Base-by-base conservation (phyloP, 1,284 basidiomycete species). In the Malassezia restricta region DNA sequence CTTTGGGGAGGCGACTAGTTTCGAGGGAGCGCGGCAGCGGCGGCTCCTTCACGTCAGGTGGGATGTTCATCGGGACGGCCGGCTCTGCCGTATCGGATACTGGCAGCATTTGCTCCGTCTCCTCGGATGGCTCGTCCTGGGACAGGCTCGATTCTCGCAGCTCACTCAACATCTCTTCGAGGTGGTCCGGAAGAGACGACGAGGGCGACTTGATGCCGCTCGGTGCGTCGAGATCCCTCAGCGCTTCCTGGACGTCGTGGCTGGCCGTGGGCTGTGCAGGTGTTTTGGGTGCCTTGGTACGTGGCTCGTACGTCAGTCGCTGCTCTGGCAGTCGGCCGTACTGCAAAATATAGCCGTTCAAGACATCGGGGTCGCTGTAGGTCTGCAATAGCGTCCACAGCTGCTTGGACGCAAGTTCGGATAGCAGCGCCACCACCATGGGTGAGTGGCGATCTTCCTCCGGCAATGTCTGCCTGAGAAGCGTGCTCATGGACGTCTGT, bases 321-420 rank as follows among this genome's bases (percentile, higher is more conserved):
- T 11, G 15, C 11, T 35, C 33, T 12, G 33, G 33, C 11, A 12
- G 33, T 15, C 27, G 17, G 31, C 53, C 53, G 39, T 50, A 55
- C 32, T 40, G 15, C n/a, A 55, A 43, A 40, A 55, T 55, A 32
- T 46, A 50, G 24, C 38, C 39, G 29, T 55, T 55, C 11, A 55
- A n/a, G 28, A 50, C 43, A 31, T 55, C 48, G 2, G 53, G 53
- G 14, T 55, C 53, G 20, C 53, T 55, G 30, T 46, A 41, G 7
- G 48, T 8, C 37, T 48, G 40, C 15, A 55, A 9, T 27, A 27
- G 24, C 6, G 30, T 28, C 53, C 53, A 55, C 15, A 42, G 14
- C 35, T 55, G 47, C 49, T 50, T 55, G 8, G 53, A 30, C 7
- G 46, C 8, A 1, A 55, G 8, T 24, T 55, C 53, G 17, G 48